A percentile compares a stretch with the other conserved stretches of the same genome.
Conservation (phyloP, 2,329 filamentous ascomycete species). For the Endoconidiophora laricicola region DNA sequence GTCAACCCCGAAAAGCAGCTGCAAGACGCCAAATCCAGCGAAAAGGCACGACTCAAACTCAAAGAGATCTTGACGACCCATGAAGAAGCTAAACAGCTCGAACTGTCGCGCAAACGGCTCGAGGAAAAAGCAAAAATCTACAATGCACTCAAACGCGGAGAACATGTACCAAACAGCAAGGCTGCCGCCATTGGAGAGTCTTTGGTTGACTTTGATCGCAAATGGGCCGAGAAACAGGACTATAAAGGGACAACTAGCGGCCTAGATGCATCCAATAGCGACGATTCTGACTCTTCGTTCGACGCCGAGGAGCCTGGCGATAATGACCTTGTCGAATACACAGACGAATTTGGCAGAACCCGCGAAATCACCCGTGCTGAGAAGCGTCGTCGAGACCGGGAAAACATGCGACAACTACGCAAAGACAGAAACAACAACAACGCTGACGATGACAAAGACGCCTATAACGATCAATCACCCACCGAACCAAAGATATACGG, state of each 20-base stretch:
- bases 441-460: no score
- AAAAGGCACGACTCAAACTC: conserved; percentile 22
- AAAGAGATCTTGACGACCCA: conserved; percentile 26
- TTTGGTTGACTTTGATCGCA: conserved; percentile 86
- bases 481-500: conserved; percentile 54
- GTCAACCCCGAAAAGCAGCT: not conserved
- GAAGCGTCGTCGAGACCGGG: conserved; percentile 44
- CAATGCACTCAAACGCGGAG: conserved; percentile 77
- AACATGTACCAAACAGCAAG: conserved; percentile 53
- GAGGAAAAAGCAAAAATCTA: conserved; percentile 82
- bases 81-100: conserved; percentile 51
- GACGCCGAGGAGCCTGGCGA: conserved; percentile 19
- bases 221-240: conserved; percentile 66
- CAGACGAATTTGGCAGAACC: conserved; percentile 83
- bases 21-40: conserved; percentile 27
- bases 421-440: conserved; percentile 8
- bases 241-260: conserved; percentile 24
- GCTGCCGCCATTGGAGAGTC: conserved; percentile 32
- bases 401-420: conserved; percentile 15
- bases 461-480: no score
- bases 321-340: conserved; percentile 62
- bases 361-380: conserved; percentile 56
- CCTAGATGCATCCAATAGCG: conserved; percentile 22
- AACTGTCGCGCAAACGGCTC: conserved; percentile 62
- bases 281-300: conserved; percentile 15